These are phyloP conservation scores for Licmophora abbreviata DNA, from an alignment of 108 stramenopile genomes.

Conservation along the genomic window DNA sequence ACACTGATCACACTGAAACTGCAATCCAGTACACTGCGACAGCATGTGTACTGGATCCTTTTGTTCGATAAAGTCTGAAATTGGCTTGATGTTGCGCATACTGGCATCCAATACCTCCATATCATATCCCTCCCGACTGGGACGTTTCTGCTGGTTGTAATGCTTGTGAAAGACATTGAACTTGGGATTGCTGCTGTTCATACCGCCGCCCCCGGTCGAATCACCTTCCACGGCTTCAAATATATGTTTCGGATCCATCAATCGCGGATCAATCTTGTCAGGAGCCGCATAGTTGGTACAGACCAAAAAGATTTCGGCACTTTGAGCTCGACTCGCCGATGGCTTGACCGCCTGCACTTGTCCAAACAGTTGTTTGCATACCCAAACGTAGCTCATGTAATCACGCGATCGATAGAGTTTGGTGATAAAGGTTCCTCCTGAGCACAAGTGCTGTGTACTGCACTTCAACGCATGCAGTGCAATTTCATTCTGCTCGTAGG, in stretches of 20 bases:
- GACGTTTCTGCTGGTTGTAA: constrained; percentile 72
- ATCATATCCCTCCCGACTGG: constrained; percentile 90
- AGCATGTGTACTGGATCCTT: constrained; percentile 89
- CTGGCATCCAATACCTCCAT: constrained; percentile 73
- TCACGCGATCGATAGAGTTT: constrained; percentile 97
- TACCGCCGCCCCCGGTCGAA: constrained; percentile 54
- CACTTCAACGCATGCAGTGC: constrained; percentile 92
- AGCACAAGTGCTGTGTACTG: constrained; percentile 87
- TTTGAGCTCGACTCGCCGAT: constrained; percentile 81
- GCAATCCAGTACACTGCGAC: constrained; percentile 78
- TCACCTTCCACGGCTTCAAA: constrained; percentile 84
- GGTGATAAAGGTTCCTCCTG: constrained; percentile 89
- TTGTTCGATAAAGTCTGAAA: constrained; percentile 73
- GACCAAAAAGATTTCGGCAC: constrained; percentile 98
- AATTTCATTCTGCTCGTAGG: constrained; percentile 97
- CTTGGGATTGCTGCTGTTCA: constrained; percentile 24
- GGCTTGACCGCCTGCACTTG: constrained; percentile 92
- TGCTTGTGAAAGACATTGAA: constrained; percentile 92
- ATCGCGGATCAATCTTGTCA: constrained; percentile 83
- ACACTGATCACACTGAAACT: constrained; percentile 63
- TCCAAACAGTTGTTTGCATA: constrained; percentile 91
- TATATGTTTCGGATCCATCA: constrained; percentile 97
- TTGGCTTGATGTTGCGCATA: constrained; percentile 64
- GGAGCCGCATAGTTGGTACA: constrained; percentile 87
- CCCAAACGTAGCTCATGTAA: constrained; percentile 96